Evolutionary conservation across 768 basidiomycete genomes (phyloP), one percentile per base, ranked within the genome.

Genomic region (Pisolithus orientalis): DNA sequence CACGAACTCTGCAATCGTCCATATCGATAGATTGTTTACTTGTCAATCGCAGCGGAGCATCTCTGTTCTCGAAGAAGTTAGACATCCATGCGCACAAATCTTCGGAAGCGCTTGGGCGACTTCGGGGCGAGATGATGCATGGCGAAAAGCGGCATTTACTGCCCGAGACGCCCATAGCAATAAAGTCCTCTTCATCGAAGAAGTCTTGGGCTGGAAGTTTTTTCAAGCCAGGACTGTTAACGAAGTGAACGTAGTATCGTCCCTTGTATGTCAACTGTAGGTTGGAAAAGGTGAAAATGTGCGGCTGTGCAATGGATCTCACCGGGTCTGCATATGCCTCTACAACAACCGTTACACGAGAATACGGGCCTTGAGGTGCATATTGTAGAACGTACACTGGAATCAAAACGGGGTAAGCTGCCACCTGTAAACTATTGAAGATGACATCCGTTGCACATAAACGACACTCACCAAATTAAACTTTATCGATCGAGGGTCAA

Each of bases 321-420:
- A 69, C 69, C 3, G 63, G 60, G 31, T 58, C 52, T 28, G 49
- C 16, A 47, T 70, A 58, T 31, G 67, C 69, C 6, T 64, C 50
- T 37, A 64, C 29, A 50, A 70, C 54, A 1, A 69, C 49, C 3
- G 69, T 70, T 31, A 69, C 53, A 4, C 61, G 57, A 1, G 62
- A 62, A 54, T 64, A 67, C 27, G 60, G 63, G 13, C 60, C 51
- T 6, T 53, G 43, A 6, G 65, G 57, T 47, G 74, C 58, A 59
- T 83, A 85, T 57, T 76, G 75, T 17, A 72, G 74, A 9, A 85
- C 67, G 64, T 85, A 87, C 5, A 84, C 61, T 5, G 84, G 84
- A n/a, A 86, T 63, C 21, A 86, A 72, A 31, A 86, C 68, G 3
- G 84, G 84, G 56, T 80, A 83, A 37, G 77, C 81, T 24, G 82